Base-by-base conservation (phyloP, 1,284 basidiomycete genomes). In the Moniliella sp. region DNA sequence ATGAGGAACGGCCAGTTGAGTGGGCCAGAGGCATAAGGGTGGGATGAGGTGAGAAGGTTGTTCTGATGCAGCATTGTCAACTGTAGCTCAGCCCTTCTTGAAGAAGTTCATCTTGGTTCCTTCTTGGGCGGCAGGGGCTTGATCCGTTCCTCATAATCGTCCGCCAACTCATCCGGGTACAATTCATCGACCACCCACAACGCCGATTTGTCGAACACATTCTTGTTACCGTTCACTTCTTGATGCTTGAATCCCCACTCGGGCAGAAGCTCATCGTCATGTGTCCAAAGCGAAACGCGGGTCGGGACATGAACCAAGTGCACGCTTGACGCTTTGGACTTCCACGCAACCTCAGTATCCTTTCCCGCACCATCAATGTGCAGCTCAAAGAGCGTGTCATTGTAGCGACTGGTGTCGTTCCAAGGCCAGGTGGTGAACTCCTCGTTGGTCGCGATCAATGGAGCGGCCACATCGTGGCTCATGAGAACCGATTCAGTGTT, bases 1-100 rank as follows among this genome's bases (percentile, higher is more conserved):
- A 93, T 64, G 30, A 86, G 69, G 72, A 97, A 94, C 1, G 91
- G 91, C 91, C 91, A 99, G 58, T 91, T 86, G 63, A 93, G 76
- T 1, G 91, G 86, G 9, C 70, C 70, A 37, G 78, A 80, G 1
- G 86, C 84, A 58, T 97, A 99, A 25, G 91, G 91, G 60, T 99
- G 91, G 8, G 75, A 78, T 12, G 81, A 76, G 14, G 83, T 93
- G 35, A 99, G 67, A 11, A 83, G 86, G 8, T 84, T 81, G 55
- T 99, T 99, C 66, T 97, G 88, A 59, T 91, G 82, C 40, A 94
- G 66, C 91, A 97, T 97, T 36, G 86, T 67, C 27, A 86, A 62
- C 56, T 99, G 91, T 25, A 97, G 67, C 62, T 99, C 88, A 70
- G 56, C 83, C 97, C 64, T 99, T 97, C 61, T 71, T 76, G 68